phyloP scores from a whole-genome alignment of 148 eudicot species.

The Mesembryanthemum crystallinum region DNA sequence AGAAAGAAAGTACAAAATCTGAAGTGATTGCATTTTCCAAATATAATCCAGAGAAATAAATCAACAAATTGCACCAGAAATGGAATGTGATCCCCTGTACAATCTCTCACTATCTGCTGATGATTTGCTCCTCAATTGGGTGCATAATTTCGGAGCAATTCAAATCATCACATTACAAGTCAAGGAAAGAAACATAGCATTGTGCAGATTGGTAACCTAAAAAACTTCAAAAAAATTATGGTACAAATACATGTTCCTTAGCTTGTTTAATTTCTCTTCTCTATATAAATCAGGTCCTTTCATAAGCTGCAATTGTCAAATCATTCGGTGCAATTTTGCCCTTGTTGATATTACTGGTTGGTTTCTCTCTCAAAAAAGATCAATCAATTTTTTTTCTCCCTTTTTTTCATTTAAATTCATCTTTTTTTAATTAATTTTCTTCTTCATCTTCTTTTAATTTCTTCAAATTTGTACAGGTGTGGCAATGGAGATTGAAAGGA shows the following conservation, averaged over 20 bases:
- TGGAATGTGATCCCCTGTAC: too few relatives aligned
- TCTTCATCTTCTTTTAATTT: neutral
- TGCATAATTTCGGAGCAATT: too few relatives aligned
- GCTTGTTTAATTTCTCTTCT: neutral
- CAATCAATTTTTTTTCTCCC: neutral
- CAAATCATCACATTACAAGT: neutral
- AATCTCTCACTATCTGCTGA: too few relatives aligned
- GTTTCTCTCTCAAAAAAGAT: neutral
- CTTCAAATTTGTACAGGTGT: slow-evolving; percentile 17
- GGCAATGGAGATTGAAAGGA: slow-evolving; percentile 12
- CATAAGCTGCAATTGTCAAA: neutral
- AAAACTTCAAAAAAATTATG: too few relatives aligned
- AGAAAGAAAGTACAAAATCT: too few relatives aligned
- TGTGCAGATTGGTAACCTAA: neutral
- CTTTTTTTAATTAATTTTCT: neutral
- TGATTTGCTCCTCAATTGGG: too few relatives aligned
- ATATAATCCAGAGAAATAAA: too few relatives aligned
- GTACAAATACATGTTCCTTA: neutral
- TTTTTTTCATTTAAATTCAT: neutral
- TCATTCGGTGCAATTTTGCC: neutral
- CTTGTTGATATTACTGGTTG: neutral
- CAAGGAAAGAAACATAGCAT: neutral
- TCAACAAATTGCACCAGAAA: too few relatives aligned
- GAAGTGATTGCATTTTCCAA: too few relatives aligned
- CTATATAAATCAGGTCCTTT: neutral